Conservation (phyloP, 306 rosid genomes). For the Trifolium pratense region DNA sequence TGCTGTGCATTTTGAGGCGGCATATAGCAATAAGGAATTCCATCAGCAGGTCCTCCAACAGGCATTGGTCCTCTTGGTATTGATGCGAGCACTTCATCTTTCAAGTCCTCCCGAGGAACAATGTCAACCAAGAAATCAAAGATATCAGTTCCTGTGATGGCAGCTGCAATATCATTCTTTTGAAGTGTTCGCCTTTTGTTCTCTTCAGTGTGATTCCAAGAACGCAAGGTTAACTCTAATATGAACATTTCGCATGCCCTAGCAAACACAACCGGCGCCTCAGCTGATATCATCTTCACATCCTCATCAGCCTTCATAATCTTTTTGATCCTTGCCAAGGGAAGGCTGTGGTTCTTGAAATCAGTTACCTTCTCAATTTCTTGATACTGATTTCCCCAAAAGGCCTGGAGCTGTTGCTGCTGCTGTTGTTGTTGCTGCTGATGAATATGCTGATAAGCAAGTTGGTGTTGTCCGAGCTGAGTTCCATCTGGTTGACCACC, state of each 20-base stretch:
- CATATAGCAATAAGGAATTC: constrained; percentile 47
- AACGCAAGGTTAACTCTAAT: constrained; percentile 69
- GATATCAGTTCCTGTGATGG: constrained; percentile 72
- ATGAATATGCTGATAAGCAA: constrained; percentile 60
- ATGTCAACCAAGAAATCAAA: constrained; percentile 76
- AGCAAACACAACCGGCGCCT: constrained; percentile 74
- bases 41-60: constrained; percentile 39
- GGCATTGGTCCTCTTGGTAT: constrained; percentile 65
- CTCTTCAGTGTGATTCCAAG: constrained; percentile 80
- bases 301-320: constrained; percentile 82
- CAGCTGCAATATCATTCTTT: constrained; percentile 77
- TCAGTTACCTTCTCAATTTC: constrained; percentile 66
- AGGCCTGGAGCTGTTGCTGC: constrained; percentile 65
- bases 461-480: constrained; percentile 69
- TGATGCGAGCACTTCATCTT: constrained; percentile 73
- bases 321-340: constrained; percentile 78
- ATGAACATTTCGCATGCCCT: constrained; percentile 82
- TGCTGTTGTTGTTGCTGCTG: constrained; percentile 65
- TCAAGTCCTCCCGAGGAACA: constrained; percentile 72
- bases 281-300: constrained; percentile 77
- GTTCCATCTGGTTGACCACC: constrained; percentile 55
- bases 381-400: constrained; percentile 63
- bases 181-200: constrained; percentile 75
- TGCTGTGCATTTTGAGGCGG: constrained; percentile 47
- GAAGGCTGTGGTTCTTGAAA: constrained; percentile 84